Conservation (phyloP, 208 protist genomes). For the Angomonas ambiguus region DNA sequence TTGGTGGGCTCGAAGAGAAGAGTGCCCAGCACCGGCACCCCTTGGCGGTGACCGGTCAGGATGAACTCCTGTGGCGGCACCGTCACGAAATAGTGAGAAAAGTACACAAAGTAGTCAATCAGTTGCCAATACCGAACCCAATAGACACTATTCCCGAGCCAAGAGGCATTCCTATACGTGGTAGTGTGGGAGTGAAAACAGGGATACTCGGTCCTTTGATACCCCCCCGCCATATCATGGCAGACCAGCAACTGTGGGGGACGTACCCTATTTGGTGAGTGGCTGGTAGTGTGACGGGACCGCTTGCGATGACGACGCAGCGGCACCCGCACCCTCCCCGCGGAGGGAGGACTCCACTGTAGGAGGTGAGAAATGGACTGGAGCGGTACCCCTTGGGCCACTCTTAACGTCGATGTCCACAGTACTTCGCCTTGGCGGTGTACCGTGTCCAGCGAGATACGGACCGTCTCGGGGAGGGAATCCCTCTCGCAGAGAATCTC, state of each 20-base stretch:
- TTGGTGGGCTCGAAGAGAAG: constrained; percentile 76
- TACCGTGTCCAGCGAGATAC: no score
- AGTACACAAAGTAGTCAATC: constrained; percentile 87
- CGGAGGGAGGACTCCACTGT: no score
- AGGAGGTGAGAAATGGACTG: no score
- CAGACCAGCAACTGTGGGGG: constrained; percentile 51
- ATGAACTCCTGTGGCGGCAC: constrained; percentile 86
- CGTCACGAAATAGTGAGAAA: constrained; percentile 76
- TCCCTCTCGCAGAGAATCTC: no score
- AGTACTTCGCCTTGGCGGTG: no score
- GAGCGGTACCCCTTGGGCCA: no score
- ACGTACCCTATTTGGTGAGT: neutral
- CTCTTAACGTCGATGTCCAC: no score
- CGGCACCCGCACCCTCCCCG: no score
- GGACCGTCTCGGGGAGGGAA: no score
- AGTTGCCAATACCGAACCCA: constrained; percentile 62
- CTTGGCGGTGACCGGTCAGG: constrained; percentile 61
- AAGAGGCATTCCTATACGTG: neutral
- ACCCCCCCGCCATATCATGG: constrained; percentile 79
- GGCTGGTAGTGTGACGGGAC: neutral
- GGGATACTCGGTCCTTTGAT: constrained; percentile 19
- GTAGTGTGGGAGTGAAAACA: constrained; percentile 36
- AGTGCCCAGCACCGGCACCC: constrained; percentile 79
- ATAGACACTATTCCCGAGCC: neutral
- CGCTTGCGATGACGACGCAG: no score